Conservation (phyloP, 2,329 filamentous ascomycete genomes). For the Trichoderma atrobrunneum region DNA sequence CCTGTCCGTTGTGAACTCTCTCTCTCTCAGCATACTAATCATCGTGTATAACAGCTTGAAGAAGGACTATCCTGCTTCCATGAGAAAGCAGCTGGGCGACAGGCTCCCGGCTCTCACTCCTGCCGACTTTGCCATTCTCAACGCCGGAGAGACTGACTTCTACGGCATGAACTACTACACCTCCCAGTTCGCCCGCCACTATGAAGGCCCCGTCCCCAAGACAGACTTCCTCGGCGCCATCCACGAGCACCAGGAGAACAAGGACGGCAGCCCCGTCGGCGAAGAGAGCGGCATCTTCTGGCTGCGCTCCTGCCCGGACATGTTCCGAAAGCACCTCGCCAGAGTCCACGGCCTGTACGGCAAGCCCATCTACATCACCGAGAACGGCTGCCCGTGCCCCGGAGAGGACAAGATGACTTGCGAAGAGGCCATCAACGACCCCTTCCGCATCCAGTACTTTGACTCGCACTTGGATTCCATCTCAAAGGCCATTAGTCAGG, state of each 20-base stretch:
- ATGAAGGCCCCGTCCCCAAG: constrained; percentile 23
- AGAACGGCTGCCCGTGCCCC: constrained; percentile 38
- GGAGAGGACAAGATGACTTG: constrained; percentile 34
- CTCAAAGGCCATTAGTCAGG: constrained; percentile 29
- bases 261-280: constrained; percentile 30
- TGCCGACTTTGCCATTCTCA: constrained; percentile 28
- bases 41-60: constrained; percentile 21
- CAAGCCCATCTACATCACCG: constrained; percentile 31
- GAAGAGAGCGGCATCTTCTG: constrained; percentile 34
- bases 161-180: constrained; percentile 45
- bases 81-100: constrained; percentile 35
- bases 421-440: constrained; percentile 33
- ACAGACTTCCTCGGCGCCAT: constrained; percentile 37
- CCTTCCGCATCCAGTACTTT: constrained; percentile 38
- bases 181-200: constrained; percentile 34
- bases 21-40: background rate
- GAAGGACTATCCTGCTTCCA: constrained; percentile 36
- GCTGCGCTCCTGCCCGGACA: constrained; percentile 32
- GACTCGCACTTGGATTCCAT: constrained; percentile 39
- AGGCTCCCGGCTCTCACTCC: constrained; percentile 32
- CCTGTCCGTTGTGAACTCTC: background rate
- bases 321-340: constrained; percentile 32
- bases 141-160: constrained; percentile 31
- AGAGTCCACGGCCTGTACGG: constrained; percentile 28
- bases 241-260: constrained; percentile 33